These are phyloP conservation scores for Cnidoscolus chayamansa DNA, from an alignment of 441 rosid species.

Conservation along the genomic window DNA sequence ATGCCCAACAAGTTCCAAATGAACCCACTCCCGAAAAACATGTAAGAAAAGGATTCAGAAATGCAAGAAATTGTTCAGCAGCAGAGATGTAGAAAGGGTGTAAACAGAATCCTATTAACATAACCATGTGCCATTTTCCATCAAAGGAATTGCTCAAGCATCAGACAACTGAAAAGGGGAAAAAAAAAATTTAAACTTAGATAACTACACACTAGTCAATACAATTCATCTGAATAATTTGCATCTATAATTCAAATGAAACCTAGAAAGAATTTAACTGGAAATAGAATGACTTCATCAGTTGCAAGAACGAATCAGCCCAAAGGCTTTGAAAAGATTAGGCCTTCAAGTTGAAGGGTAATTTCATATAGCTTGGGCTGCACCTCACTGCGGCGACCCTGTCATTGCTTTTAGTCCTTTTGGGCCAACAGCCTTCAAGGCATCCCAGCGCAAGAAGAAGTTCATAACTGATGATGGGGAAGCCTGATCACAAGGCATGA, in stretches of 20 bases:
- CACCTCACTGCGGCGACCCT: too few species aligned
- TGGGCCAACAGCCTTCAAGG: too few species aligned
- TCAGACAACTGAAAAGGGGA: not conserved
- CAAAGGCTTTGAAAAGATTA: too few species aligned
- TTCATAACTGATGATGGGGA: too few species aligned
- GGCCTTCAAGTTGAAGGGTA: too few species aligned
- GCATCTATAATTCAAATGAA: not conserved
- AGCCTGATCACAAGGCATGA: too few species aligned
- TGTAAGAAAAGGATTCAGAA: not conserved
- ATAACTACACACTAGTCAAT: not conserved
- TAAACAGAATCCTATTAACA: slow-evolving; percentile 4
- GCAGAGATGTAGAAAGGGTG: slow-evolving; percentile 4
- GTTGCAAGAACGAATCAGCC: too few species aligned
- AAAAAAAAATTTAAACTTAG: not conserved
- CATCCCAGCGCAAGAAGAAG: too few species aligned
- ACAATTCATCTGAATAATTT: not conserved
- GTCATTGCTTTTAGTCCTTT: too few species aligned
- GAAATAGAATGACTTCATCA: too few species aligned
- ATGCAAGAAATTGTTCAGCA: not conserved
- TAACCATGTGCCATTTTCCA: not conserved
- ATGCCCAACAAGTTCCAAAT: slow-evolving; percentile 18
- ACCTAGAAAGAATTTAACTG: too few species aligned
- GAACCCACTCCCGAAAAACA: slow-evolving; percentile 13
- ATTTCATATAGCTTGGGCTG: too few species aligned
- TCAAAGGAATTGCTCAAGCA: not conserved